Conservation (phyloP, 116 monocot species). For the Posidonia oceanica region DNA sequence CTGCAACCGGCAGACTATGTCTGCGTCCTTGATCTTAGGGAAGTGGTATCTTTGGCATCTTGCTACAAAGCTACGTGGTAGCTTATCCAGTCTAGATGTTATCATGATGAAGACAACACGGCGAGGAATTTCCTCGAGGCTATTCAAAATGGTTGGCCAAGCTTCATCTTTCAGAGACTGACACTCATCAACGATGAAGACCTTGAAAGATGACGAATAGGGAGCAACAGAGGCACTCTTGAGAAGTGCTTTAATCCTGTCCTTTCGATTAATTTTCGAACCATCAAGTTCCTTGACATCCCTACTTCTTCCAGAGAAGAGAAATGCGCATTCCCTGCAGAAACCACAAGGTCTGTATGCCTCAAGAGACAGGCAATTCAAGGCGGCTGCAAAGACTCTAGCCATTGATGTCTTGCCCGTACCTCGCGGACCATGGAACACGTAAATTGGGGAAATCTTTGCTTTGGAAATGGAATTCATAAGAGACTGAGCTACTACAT, state of each 20-base stretch:
- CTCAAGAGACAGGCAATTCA: slow-evolving; percentile 72
- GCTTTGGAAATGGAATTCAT: slow-evolving; percentile 45
- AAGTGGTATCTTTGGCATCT: slow-evolving; percentile 82
- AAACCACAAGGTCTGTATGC: slow-evolving; percentile 71
- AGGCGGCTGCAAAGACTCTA: slow-evolving; percentile 76
- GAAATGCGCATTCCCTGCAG: slow-evolving; percentile 63
- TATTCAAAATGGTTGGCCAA: slow-evolving; percentile 64
- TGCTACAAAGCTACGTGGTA: slow-evolving; percentile 43
- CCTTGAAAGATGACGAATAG: slow-evolving; percentile 51
- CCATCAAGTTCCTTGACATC: slow-evolving; percentile 84
- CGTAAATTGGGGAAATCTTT: slow-evolving; percentile 75
- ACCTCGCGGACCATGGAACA: slow-evolving; percentile 87
- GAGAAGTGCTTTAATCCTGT: slow-evolving; percentile 53
- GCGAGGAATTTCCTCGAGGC: slow-evolving; percentile 36
- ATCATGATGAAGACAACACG: slow-evolving; percentile 68
- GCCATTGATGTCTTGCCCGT: slow-evolving; percentile 90
- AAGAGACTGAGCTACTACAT: slow-evolving; percentile 67
- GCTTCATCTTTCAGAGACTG: slow-evolving; percentile 50
- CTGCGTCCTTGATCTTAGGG: slow-evolving; percentile 66
- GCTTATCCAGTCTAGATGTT: slow-evolving; percentile 62
- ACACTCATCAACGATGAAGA: slow-evolving; percentile 89
- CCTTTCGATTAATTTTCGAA: slow-evolving; percentile 47
- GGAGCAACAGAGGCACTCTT: slow-evolving; percentile 58
- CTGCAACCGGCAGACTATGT: slow-evolving; percentile 48
- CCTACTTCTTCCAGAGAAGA: slow-evolving; percentile 73